Evolutionary conservation across 2,329 filamentous ascomycete genomes (phyloP).

Genomic region (Colletotrichum acutatum): DNA sequence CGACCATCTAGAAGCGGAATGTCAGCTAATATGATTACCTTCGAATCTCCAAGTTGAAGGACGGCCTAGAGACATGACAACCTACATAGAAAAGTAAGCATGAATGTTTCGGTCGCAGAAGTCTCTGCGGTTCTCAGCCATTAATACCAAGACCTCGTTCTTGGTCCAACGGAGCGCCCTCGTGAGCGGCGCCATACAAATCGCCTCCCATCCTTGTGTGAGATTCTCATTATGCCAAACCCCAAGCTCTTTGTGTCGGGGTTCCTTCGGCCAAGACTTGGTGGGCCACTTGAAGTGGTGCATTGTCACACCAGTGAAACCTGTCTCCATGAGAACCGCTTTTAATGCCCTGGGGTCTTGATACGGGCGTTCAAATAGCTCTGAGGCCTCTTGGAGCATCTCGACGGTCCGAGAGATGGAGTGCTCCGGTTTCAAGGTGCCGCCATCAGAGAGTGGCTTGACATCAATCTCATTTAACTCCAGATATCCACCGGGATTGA

Average conservation of each 20-base stretch:
- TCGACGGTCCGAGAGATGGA: slow-evolving; percentile 42
- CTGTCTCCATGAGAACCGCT: neutral
- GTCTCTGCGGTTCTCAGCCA: neutral
- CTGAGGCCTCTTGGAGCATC: slow-evolving; percentile 40
- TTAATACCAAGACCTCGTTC: neutral
- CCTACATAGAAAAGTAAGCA: neutral
- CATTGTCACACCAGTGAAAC: neutral
- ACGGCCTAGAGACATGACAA: neutral
- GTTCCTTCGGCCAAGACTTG: neutral
- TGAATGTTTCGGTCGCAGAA: neutral
- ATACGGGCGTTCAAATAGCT: neutral
- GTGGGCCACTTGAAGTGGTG: slow-evolving; percentile 15
- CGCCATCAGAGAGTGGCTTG: slow-evolving; percentile 53
- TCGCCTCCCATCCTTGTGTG: neutral
- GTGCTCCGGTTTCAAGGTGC: slow-evolving; percentile 42
- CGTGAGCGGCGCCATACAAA: neutral
- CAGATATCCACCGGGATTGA: slow-evolving; percentile 55
- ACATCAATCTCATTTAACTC: slow-evolving; percentile 55
- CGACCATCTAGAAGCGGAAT: neutral
- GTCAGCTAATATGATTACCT: neutral
- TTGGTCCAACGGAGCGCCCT: neutral
- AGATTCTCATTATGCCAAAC: neutral
- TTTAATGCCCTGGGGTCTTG: neutral
- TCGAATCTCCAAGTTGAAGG: neutral
- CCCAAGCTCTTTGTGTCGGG: neutral